Percentiles rank a stretch among this genome's conserved stretches.
Evolutionary conservation across 2,329 filamentous ascomycete species (phyloP).

Genomic region (Alternaria angustiovoidea): DNA sequence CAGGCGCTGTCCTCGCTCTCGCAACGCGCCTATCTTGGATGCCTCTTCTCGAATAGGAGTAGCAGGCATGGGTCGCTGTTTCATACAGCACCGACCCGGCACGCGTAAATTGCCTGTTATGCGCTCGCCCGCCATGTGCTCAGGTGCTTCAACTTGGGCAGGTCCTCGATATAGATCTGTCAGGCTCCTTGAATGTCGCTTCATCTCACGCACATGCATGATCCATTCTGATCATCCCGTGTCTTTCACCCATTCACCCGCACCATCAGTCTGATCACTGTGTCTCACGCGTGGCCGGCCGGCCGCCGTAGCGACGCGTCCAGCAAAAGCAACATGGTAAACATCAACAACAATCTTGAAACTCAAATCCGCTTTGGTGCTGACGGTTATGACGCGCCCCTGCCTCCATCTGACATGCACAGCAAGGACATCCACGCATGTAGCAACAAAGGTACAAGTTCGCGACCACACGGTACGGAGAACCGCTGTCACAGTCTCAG

Average conservation of each 20-base stretch:
- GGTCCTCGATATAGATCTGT: not conserved
- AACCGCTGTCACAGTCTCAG: slow-evolving; percentile 25
- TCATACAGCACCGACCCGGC: slow-evolving; percentile 35
- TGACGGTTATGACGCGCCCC: not conserved
- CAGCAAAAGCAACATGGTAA: slow-evolving; percentile 6
- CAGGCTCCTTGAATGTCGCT: slow-evolving; percentile 13
- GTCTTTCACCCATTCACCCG: not conserved
- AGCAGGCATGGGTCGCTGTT: slow-evolving; percentile 26
- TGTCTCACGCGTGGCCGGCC: not conserved
- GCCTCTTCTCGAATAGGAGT: slow-evolving; percentile 5
- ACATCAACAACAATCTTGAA: not conserved
- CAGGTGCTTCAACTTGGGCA: not conserved
- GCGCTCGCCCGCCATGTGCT: slow-evolving; percentile 20
- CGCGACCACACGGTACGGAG: not conserved
- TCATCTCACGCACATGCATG: not conserved
- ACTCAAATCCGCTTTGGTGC: not conserved
- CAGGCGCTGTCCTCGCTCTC: not conserved
- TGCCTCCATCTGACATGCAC: slow-evolving; percentile 1
- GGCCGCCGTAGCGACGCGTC: not conserved
- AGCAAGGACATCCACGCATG: not conserved
- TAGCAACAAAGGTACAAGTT: not conserved
- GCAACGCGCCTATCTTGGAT: slow-evolving; percentile 2
- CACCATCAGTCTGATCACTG: not conserved
- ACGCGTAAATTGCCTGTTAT: slow-evolving; percentile 42
- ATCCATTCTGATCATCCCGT: not conserved